Percentiles rank a stretch among this genome's conserved stretches.
phyloP scores from a whole-genome alignment of 805 yeast genomes.

The Blastobotrys muscicola region DNA sequence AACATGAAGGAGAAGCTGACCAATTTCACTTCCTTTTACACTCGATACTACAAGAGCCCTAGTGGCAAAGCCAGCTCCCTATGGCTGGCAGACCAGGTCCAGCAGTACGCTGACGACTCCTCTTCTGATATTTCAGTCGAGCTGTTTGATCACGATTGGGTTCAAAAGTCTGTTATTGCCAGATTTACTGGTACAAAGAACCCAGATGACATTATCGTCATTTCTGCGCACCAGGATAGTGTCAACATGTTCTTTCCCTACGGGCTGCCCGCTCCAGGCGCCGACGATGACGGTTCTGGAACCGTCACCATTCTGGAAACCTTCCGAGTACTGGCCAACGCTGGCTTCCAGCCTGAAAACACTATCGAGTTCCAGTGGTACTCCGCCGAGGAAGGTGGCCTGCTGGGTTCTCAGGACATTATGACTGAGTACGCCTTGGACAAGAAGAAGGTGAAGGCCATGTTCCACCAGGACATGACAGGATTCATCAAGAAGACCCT shows the following conservation, averaged over 20 bases:
- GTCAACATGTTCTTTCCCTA: slow-evolving; percentile 64
- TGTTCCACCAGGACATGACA: slow-evolving; percentile 95
- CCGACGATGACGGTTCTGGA: slow-evolving; percentile 92
- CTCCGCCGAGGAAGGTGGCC: slow-evolving; percentile 91
- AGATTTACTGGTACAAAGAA: slow-evolving; percentile 34
- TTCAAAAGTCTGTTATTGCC: slow-evolving; percentile 67
- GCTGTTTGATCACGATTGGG: slow-evolving; percentile 62
- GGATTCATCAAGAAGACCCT: slow-evolving; percentile 54
- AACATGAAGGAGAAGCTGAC: slow-evolving; percentile 46
- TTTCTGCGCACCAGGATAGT: slow-evolving; percentile 89
- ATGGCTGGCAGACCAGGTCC: slow-evolving; percentile 52
- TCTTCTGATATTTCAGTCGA: slow-evolving; percentile 33
- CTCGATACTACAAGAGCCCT: slow-evolving; percentile 67
- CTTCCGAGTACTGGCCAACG: slow-evolving; percentile 47
- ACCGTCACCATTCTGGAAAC: slow-evolving; percentile 71
- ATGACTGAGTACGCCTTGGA: slow-evolving; percentile 43
- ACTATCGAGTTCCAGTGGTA: slow-evolving; percentile 89
- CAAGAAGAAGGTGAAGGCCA: slow-evolving; percentile 54
- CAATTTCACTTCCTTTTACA: slow-evolving; percentile 56
- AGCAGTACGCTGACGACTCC: slow-evolving; percentile 24
- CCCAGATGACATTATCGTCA: slow-evolving; percentile 47
- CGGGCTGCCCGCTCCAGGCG: slow-evolving; percentile 75
- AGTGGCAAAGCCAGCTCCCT: slow-evolving; percentile 61
- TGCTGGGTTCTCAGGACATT: slow-evolving; percentile 76
- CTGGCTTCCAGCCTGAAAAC: slow-evolving; percentile 47